These are phyloP conservation scores for Heritiera littoralis DNA, from an alignment of 345 rosid genomes.

Conservation along the genomic window DNA sequence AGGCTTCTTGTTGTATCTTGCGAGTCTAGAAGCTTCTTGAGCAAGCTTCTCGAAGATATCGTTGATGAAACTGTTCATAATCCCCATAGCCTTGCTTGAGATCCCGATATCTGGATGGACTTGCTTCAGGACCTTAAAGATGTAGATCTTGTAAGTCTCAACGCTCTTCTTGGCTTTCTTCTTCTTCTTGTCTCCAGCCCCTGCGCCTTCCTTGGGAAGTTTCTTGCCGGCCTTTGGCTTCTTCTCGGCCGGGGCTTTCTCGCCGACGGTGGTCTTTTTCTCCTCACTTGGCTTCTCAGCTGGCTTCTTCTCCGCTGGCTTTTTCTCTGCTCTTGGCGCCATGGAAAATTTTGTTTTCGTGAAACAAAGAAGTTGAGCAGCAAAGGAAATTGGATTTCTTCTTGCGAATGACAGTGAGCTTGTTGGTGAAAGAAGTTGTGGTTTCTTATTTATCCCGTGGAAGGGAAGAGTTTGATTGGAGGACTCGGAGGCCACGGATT, in stretches of 20 bases:
- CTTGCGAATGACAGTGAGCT: not conserved
- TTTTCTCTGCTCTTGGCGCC: constrained; percentile 41
- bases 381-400: not conserved
- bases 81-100: constrained; percentile 42
- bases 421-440: not conserved
- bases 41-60: constrained; percentile 55
- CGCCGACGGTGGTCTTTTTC: constrained; percentile 19
- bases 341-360: not conserved
- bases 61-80: constrained; percentile 36
- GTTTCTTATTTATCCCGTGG: not conserved
- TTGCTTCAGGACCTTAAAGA: constrained; percentile 42
- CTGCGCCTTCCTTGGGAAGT: constrained; percentile 67
- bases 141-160: constrained; percentile 81
- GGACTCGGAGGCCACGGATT: not conserved
- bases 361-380: too few relatives aligned
- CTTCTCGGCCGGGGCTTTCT: constrained; percentile 74
- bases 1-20: constrained; percentile 79
- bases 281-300: constrained; percentile 6
- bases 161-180: constrained; percentile 58
- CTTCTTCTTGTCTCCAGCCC: constrained; percentile 63
- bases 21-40: constrained; percentile 66
- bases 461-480: not conserved
- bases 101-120: constrained; percentile 44
- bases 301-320: constrained; percentile 55
- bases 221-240: constrained; percentile 82